Percentiles rank a stretch among this genome's conserved stretches.
Evolutionary conservation across 345 rosid species (phyloP).

Genomic region (Gossypium arboreum): DNA sequence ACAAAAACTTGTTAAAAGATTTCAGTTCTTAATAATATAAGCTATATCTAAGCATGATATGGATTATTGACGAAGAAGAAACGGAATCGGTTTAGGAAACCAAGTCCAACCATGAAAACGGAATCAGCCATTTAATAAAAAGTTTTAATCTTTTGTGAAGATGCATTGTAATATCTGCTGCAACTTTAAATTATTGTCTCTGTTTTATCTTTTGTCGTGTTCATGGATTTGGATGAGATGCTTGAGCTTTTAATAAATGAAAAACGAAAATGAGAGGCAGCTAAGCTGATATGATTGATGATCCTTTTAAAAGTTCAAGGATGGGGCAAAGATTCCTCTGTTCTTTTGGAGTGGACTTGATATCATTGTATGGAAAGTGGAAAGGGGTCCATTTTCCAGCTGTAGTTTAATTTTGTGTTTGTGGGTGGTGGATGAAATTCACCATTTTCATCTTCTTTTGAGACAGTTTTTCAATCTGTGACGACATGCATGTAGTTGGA

Average conservation of each 20-base stretch:
- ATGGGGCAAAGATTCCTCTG: neutral
- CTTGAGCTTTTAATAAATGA: neutral
- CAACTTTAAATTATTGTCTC: neutral
- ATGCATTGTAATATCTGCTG: neutral
- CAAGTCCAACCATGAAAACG: neutral
- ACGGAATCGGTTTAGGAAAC: neutral
- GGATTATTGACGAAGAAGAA: neutral
- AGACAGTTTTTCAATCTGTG: neutral
- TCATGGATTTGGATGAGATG: neutral
- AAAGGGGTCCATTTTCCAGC: constrained; percentile 5
- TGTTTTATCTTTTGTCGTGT: neutral
- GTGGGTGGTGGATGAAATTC: constrained; percentile 10
- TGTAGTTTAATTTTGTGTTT: constrained; percentile 3
- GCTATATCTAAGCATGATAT: too few relatives aligned
- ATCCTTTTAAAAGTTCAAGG: neutral
- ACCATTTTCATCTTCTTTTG: constrained; percentile 1
- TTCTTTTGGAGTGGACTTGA: neutral
- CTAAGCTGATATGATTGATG: neutral
- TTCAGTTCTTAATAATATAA: too few relatives aligned
- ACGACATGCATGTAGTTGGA: neutral
- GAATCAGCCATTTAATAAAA: constrained; percentile 1
- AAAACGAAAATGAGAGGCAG: neutral
- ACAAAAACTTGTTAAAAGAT: neutral
- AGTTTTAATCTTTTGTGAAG: neutral
- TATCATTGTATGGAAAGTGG: neutral